Percentiles rank a stretch among this genome's conserved stretches.
Evolutionary conservation across 2,329 filamentous ascomycete species (phyloP).

Genomic region (Stagonosporopsis cucurbitacearum): DNA sequence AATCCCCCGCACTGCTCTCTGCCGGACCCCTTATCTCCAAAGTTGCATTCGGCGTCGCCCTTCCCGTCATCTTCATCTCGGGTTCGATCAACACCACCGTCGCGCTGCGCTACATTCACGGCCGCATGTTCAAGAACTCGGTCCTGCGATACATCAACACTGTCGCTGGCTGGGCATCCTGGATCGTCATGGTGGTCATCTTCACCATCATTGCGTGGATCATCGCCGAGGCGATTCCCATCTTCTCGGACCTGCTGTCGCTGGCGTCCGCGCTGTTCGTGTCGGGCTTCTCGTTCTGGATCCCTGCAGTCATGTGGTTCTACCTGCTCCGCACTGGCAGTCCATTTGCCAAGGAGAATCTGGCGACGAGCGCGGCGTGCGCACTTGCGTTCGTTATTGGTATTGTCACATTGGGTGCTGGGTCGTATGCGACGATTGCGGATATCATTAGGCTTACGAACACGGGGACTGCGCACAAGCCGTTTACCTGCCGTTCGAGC

Average conservation of each 20-base stretch:
- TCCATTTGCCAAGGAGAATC: constrained; percentile 16
- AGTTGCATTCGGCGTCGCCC: constrained; percentile 18
- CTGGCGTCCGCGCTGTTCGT: constrained; percentile 23
- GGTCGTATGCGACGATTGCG: constrained; percentile 21
- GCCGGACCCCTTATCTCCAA: constrained; percentile 18
- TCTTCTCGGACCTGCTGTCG: constrained; percentile 23
- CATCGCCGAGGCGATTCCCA: constrained; percentile 24
- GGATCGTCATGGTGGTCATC: constrained; percentile 20
- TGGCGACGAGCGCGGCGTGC: constrained; percentile 14
- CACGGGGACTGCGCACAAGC: constrained; percentile 18
- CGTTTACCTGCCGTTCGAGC: constrained; percentile 19
- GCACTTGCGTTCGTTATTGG: constrained; percentile 18
- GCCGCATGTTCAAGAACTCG: constrained; percentile 24
- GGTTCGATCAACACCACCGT: constrained; percentile 24
- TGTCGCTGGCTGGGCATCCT: constrained; percentile 18
- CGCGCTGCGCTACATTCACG: constrained; percentile 24
- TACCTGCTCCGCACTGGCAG: constrained; percentile 15
- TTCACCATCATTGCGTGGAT: constrained; percentile 24
- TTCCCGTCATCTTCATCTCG: constrained; percentile 24
- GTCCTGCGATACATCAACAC: constrained; percentile 23
- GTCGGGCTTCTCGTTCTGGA: constrained; percentile 22
- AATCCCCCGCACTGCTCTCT: constrained; percentile 16
- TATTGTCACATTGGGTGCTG: constrained; percentile 17
- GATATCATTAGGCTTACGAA: constrained; percentile 20
- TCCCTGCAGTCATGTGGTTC: constrained; percentile 22